Conservation (phyloP, 1,284 basidiomycete species). For the Boletus smithii region DNA sequence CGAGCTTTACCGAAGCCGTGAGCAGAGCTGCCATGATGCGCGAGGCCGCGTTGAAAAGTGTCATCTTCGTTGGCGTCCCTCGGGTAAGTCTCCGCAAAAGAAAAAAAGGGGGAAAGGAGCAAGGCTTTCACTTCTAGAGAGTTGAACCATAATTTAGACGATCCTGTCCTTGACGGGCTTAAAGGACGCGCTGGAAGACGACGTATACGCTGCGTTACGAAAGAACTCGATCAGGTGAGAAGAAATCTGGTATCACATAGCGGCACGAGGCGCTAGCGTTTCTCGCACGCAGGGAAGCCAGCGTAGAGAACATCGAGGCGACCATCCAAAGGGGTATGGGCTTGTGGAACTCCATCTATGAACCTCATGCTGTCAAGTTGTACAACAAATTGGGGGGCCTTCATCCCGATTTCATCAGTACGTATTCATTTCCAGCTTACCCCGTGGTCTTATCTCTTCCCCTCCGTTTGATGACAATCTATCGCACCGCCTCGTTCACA, state of each 20-base stretch:
- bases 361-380: slow-evolving; percentile 86
- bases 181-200: slow-evolving; percentile 70
- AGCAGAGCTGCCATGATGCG: slow-evolving; percentile 83
- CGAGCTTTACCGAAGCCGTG: slow-evolving; percentile 50
- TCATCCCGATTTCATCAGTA: slow-evolving; percentile 83
- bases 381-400: slow-evolving; percentile 83
- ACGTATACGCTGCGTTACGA: slow-evolving; percentile 70
- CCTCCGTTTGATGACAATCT: slow-evolving; percentile 26
- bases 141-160: slow-evolving; percentile 46
- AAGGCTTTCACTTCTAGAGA: slow-evolving; percentile 7
- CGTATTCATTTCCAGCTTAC: slow-evolving; percentile 41
- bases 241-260: slow-evolving; percentile 15
- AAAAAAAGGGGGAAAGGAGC: slow-evolving; percentile 7
- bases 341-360: slow-evolving; percentile 91
- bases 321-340: slow-evolving; percentile 63
- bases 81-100: slow-evolving; percentile 48
- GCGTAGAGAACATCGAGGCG: slow-evolving; percentile 61
- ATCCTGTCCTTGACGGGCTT: slow-evolving; percentile 82
- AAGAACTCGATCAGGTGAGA: slow-evolving; percentile 65
- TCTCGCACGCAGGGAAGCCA: slow-evolving; percentile 50
- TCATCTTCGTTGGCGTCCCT: slow-evolving; percentile 90
- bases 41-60: slow-evolving; percentile 91
- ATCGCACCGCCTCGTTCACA: slow-evolving; percentile 31
- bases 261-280: slow-evolving; percentile 26
- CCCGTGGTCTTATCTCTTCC: slow-evolving; percentile 36